Conservation (phyloP, 306 rosid genomes). For the Parietaria judaica region DNA sequence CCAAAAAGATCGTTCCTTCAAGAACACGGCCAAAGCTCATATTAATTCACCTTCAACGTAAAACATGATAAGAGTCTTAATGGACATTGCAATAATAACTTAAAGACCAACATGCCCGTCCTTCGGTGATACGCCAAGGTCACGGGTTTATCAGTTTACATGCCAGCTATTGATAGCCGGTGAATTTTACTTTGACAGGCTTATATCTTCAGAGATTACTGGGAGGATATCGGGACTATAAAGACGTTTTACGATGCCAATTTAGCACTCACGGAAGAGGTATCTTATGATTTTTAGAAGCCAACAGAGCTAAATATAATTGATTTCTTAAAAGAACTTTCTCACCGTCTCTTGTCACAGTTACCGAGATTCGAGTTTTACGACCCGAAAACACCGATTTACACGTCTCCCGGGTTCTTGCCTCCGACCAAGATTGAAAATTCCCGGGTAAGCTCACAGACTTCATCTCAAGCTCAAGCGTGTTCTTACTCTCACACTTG, state of each 20-base stretch:
- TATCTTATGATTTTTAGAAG: conserved; percentile 6
- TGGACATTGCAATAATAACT: too few relatives aligned
- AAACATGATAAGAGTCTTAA: too few relatives aligned
- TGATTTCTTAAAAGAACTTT: neutral
- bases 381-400: conserved; percentile 80
- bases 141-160: too few relatives aligned
- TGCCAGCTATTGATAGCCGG: neutral
- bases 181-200: conserved; percentile 40
- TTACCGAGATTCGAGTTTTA: conserved; percentile 65
- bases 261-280: conserved; percentile 90
- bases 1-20: too few relatives aligned
- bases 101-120: too few relatives aligned
- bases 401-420: conserved; percentile 82
- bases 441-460: conserved; percentile 46
- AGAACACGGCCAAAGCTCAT: too few relatives aligned
- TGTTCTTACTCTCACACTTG: conserved; percentile 21
- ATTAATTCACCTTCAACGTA: too few relatives aligned
- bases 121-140: too few relatives aligned
- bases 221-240: conserved; percentile 95
- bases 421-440: conserved; percentile 94
- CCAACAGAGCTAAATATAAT: neutral
- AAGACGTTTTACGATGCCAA: conserved; percentile 71
- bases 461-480: neutral
- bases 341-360: conserved; percentile 29
- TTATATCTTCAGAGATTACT: conserved; percentile 68